phyloP scores from a whole-genome alignment of 2,329 filamentous ascomycete species.

The Talaromyces sp. region DNA sequence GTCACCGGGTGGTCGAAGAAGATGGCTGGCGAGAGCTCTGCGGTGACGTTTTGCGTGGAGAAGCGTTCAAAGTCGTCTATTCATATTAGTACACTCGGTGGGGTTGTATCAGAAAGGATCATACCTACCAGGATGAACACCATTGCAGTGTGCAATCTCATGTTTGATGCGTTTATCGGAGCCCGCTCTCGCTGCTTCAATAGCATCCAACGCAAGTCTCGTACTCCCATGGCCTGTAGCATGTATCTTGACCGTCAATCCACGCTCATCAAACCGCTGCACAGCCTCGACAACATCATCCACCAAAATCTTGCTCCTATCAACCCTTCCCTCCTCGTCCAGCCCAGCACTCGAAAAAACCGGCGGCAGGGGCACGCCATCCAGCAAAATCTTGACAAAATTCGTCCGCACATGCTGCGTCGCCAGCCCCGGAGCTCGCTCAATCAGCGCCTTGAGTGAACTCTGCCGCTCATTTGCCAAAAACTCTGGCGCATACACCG shows the following conservation, averaged over 20 bases:
- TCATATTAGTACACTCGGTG: background rate
- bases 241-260: conserved; percentile 32
- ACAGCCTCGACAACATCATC: conserved; percentile 21
- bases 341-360: conserved; percentile 25
- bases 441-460: conserved; percentile 19
- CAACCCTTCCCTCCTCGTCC: conserved; percentile 20
- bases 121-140: conserved; percentile 21
- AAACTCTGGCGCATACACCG: conserved; percentile 20
- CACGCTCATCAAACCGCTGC: conserved; percentile 24
- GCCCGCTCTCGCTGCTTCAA: conserved; percentile 21
- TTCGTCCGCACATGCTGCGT: conserved; percentile 25
- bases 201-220: conserved; percentile 26
- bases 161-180: conserved; percentile 23
- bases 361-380: conserved; percentile 29
- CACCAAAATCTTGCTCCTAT: conserved; percentile 18
- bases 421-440: conserved; percentile 19
- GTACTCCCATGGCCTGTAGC: conserved; percentile 27
- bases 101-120: background rate
- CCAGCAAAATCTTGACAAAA: conserved; percentile 33
- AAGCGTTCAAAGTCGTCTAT: conserved; percentile 26
- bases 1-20: conserved; percentile 9
- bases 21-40: conserved; percentile 19
- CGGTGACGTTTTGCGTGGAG: conserved; percentile 24
- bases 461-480: conserved; percentile 19
- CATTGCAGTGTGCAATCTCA: conserved; percentile 27